Percentiles rank a stretch among this genome's conserved stretches.
Conservation (phyloP, 2,329 filamentous ascomycete species). For the Colletotrichum sublineola region DNA sequence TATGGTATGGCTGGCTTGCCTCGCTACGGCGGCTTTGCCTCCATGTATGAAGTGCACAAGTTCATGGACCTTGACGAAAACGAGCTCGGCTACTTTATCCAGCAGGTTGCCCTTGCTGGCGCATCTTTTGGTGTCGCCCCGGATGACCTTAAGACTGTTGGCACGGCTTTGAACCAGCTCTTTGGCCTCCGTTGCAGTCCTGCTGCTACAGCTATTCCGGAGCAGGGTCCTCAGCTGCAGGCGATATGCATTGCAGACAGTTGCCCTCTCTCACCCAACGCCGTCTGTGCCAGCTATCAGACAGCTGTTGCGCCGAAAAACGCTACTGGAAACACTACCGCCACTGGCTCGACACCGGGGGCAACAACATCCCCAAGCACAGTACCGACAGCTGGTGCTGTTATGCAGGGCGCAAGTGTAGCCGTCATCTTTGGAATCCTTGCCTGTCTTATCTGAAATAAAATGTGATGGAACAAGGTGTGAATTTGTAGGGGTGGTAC, state of each 20-base stretch:
- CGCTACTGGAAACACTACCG: constrained; percentile 31
- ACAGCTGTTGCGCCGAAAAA: constrained; percentile 44
- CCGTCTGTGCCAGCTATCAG: constrained; percentile 61
- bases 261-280: constrained; percentile 62
- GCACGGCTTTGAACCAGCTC: constrained; percentile 59
- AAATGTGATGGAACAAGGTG: too few relatives aligned
- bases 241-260: constrained; percentile 67
- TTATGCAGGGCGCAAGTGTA: constrained; percentile 4
- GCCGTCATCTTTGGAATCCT: background rate
- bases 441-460: background rate
- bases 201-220: constrained; percentile 58
- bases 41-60: constrained; percentile 68
- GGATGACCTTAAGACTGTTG: constrained; percentile 64
- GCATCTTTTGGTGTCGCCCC: constrained; percentile 70
- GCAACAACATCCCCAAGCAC: constrained; percentile 13
- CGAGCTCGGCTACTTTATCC: constrained; percentile 71
- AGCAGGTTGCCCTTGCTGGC: constrained; percentile 68
- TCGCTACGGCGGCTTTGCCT: constrained; percentile 60
- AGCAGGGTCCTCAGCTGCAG: constrained; percentile 63
- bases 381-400: constrained; percentile 24
- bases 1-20: constrained; percentile 64
- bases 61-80: constrained; percentile 68
- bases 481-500: background rate
- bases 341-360: background rate
- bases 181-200: constrained; percentile 68